Evolutionary conservation across 495 filamentous ascomycete genomes (phyloP), one percentile per base, ranked within the genome.

Genomic region (Xylaria bambusicola): DNA sequence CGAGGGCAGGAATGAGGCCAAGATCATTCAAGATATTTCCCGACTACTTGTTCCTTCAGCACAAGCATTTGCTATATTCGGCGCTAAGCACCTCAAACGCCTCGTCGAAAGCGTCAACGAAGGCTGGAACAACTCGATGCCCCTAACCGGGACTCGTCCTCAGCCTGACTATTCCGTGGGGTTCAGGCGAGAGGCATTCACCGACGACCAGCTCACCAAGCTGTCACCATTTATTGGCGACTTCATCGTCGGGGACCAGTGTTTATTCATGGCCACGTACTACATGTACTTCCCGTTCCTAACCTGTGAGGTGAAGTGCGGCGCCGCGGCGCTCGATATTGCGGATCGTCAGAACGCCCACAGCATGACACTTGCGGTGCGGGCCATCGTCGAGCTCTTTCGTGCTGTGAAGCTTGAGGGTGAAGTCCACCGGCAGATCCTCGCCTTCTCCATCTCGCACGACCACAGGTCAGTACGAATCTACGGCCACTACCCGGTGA

Each of bases 381-480:
- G 70, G 24, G 72, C 40, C 41, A 45, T 77, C 18, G 64, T 73
- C 20, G 69, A 77, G 51, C 71, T 80, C 41, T 72, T 66, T 36
- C 47, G 52, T 36, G 6, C 31, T 6, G 69, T 75, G 2, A 62
- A 67, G 18, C 74, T 71, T 31, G 60, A 74, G 61, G 48, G 67
- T 23, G 72, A 78, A 63, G 56, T 79, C 33, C 26, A 80, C 58
- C 68, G 65, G 46, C 57, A 76, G 61, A 74, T 77, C 29, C 66
- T 78, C 53, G 67, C 69, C 35, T 82, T 82, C 71, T 81, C 75
- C 2, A 67, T 83, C 57, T 81, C 75, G 23, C 74, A 81, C 63
- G 65, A 82, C 61, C 52, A 76, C 38, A 21, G 52, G 17, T 58
- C 58, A 6, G 71, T 79, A 21, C 60, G 67, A 20, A 76, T 81